A percentile compares a stretch with the other conserved stretches of the same genome.
Evolutionary conservation across 2,329 filamentous ascomycete species (phyloP).

Genomic region (Cercospora berteroae): DNA sequence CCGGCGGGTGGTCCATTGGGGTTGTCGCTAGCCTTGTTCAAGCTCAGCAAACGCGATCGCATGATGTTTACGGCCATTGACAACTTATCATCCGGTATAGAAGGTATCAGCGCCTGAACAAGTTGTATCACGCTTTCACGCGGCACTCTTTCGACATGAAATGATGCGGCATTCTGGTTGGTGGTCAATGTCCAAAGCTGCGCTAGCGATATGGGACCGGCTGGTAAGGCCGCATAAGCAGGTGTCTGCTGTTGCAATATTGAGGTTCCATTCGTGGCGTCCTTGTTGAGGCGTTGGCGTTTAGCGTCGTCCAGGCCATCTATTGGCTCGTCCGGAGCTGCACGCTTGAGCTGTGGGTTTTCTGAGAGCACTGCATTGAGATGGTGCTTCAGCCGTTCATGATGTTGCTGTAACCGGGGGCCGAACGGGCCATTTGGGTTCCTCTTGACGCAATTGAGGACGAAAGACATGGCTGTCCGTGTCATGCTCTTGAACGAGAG

Average conservation of each 20-base stretch:
- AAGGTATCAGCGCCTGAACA: constrained; percentile 72
- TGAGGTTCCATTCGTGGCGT: constrained; percentile 39
- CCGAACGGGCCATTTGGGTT: constrained; percentile 75
- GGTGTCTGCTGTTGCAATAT: constrained; percentile 31
- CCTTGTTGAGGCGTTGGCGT: constrained; percentile 66
- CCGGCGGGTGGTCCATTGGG: background rate
- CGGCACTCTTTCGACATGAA: constrained; percentile 80
- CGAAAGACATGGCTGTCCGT: constrained; percentile 79
- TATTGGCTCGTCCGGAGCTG: constrained; percentile 65
- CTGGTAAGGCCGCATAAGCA: constrained; percentile 67
- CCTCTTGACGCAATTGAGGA: constrained; percentile 80
- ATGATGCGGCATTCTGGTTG: constrained; percentile 70
- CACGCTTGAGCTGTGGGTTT: constrained; percentile 65
- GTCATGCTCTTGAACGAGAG: constrained; percentile 92
- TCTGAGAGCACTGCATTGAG: constrained; percentile 79
- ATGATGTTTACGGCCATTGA: constrained; percentile 68
- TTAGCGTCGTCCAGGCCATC: constrained; percentile 76
- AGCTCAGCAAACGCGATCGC: constrained; percentile 42
- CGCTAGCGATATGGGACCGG: constrained; percentile 74
- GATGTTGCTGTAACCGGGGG: constrained; percentile 78
- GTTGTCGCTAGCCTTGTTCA: constrained; percentile 32
- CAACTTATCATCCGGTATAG: constrained; percentile 67
- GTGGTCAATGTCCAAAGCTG: constrained; percentile 84
- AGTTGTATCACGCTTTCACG: constrained; percentile 75
- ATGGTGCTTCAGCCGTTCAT: constrained; percentile 77